These are phyloP conservation scores for Anacardium occidentale DNA, from an alignment of 345 rosid species.

Conservation along the genomic window DNA sequence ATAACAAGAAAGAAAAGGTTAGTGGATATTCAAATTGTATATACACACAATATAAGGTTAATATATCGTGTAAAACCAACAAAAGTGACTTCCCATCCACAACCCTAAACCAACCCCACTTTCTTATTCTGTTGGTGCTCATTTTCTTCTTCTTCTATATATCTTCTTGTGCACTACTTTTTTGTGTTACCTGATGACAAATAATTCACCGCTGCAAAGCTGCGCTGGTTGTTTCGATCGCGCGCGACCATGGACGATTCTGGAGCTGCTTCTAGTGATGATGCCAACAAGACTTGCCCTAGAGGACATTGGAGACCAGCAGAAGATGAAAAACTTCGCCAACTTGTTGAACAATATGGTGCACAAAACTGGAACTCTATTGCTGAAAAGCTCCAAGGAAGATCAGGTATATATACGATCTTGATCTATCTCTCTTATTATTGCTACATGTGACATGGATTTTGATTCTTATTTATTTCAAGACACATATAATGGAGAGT, in stretches of 20 bases:
- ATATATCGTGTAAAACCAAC: conserved; percentile 69
- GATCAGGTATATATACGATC: conserved; percentile 50
- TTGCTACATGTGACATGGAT: not conserved
- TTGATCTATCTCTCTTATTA: not conserved
- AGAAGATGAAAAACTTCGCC: conserved; percentile 67
- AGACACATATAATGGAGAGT: too few relatives aligned
- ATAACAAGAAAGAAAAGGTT: conserved; percentile 25
- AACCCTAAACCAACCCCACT: conserved; percentile 64
- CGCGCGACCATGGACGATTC: conserved; percentile 33
- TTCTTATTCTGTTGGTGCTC: conserved; percentile 31
- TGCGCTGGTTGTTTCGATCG: not conserved
- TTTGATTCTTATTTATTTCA: not conserved
- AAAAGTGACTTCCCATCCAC: conserved; percentile 73
- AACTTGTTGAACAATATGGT: conserved; percentile 58
- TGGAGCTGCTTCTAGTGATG: conserved; percentile 39
- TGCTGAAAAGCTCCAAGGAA: conserved; percentile 66
- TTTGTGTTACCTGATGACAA: conserved; percentile 30
- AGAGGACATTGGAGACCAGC: conserved; percentile 82
- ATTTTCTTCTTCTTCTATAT: conserved; percentile 33
- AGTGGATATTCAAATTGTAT: not conserved
- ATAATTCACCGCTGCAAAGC: not conserved
- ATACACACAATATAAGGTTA: conserved; percentile 16
- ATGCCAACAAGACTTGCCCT: conserved; percentile 37
- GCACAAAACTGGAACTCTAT: conserved; percentile 79
- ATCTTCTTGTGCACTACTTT: conserved; percentile 41